These are phyloP conservation scores for Xylaria multiplex DNA, from an alignment of 2,329 filamentous ascomycete genomes.

Conservation along the genomic window DNA sequence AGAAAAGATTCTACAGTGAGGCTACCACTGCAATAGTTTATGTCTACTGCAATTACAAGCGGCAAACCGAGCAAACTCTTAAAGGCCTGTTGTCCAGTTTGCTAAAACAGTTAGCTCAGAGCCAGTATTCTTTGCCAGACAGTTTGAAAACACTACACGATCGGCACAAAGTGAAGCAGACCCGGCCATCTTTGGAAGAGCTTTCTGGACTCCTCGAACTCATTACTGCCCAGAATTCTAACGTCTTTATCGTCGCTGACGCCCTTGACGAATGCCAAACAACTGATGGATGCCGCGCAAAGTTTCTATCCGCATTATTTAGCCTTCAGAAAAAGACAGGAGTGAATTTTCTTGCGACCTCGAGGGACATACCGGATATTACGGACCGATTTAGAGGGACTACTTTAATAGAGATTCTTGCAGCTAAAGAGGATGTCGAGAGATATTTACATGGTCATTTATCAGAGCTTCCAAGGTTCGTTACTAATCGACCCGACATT, in stretches of 20 bases:
- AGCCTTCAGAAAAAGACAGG: neutral
- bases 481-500: conserved; percentile 34
- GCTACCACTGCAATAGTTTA: conserved; percentile 52
- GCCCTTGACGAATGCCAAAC: conserved; percentile 28
- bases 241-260: conserved; percentile 22
- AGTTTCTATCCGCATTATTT: conserved; percentile 14
- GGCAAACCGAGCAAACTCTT: conserved; percentile 51
- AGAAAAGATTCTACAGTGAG: conserved; percentile 33
- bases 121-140: conserved; percentile 40
- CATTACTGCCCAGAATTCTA: neutral
- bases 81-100: conserved; percentile 50
- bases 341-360: conserved; percentile 26
- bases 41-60: conserved; percentile 57
- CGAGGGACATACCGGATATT: conserved; percentile 15
- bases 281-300: neutral
- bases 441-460: conserved; percentile 36
- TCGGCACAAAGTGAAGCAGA: neutral
- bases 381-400: neutral
- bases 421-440: conserved; percentile 17
- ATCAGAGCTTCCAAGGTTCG: conserved; percentile 33
- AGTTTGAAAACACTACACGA: conserved; percentile 47
- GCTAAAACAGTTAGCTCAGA: conserved; percentile 52
- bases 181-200: conserved; percentile 13
- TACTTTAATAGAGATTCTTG: conserved; percentile 16
- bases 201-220: neutral